Evolutionary conservation across 176 grass and related monocot species (phyloP), one percentile per base, ranked within the genome.

Genomic region (Hordeum marinum): DNA sequence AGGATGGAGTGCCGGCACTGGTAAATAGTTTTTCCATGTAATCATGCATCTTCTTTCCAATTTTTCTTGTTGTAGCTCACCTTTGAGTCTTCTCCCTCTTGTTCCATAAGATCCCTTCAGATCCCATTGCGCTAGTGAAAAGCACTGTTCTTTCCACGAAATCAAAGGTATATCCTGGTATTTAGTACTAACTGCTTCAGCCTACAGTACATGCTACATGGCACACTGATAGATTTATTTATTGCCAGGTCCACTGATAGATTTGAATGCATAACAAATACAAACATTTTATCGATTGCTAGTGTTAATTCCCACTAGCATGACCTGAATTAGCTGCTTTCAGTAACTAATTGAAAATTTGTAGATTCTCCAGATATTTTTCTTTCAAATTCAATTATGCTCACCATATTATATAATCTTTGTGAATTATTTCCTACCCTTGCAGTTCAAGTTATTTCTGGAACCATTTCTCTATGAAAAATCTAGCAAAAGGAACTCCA

Each of bases 91-190:
- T 29, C 57, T 58, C 26, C 75, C 41, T 83, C 74, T 81, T 87
- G 54, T 15, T 78, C 57, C 73, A 26, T 59, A 81, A 95, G 96
- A 85, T 98, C 90, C 93, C 96, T 78, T 86, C 87, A 63, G 91
- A 87, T 81, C 91, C 96, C 10, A 83, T 98, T 87, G 87, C 88
- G 3, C 63, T 98, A 35, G 85, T 98, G 77, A 92, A 82, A 40
- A 98, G 90, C 83, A 92, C 71, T 46, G 72, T 98, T 63, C 91
- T 98, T 84, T 96, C 96, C 80, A 88, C 96, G 8, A 85, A 95
- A 82, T 94, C 96, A 72, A 96, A 98, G 96, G 96, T 98, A 63
- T 60, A 68, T 42, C 80, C 65, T 48, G 52, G 35, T 68, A 74
- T 83, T 57, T 36, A 52, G 4, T 75, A 15, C 39, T 80, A 17